Percentiles rank a stretch among this genome's conserved stretches.
Conservation (phyloP, 257 asterid genomes). For the Cynanchum wilfordii region DNA sequence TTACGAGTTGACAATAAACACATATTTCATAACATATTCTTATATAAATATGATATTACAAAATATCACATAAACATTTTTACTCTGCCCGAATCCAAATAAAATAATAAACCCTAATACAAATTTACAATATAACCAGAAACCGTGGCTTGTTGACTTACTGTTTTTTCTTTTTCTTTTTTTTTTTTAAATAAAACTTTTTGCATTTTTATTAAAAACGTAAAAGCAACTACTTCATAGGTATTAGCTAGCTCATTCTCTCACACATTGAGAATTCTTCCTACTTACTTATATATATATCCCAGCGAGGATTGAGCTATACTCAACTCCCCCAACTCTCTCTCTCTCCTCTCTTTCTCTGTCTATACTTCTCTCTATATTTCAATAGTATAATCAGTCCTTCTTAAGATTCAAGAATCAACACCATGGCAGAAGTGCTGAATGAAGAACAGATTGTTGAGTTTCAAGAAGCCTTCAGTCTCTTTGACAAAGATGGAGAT, state of each 20-base stretch:
- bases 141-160: background rate
- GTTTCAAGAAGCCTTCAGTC: constrained; percentile 46
- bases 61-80: no score
- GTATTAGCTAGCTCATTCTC: constrained; percentile 21
- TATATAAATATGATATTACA: no score
- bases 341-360: constrained; percentile 14
- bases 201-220: background rate
- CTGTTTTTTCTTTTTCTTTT: background rate
- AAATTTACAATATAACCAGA: no score
- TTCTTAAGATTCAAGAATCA: background rate
- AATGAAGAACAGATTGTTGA: constrained; percentile 43
- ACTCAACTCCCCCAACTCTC: constrained; percentile 21
- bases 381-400: constrained; percentile 18
- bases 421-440: constrained; percentile 27
- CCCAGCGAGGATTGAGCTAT: constrained; percentile 44
- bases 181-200: background rate
- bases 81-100: no score
- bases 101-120: no score
- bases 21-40: no score
- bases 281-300: constrained; percentile 28
- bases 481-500: constrained; percentile 52
- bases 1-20: no score
- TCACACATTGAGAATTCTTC: constrained; percentile 17
- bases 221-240: constrained; percentile 1
- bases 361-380: constrained; percentile 3